Base-by-base conservation (phyloP, 1,284 basidiomycete species). In the Pseudozyma flocculosa region DNA sequence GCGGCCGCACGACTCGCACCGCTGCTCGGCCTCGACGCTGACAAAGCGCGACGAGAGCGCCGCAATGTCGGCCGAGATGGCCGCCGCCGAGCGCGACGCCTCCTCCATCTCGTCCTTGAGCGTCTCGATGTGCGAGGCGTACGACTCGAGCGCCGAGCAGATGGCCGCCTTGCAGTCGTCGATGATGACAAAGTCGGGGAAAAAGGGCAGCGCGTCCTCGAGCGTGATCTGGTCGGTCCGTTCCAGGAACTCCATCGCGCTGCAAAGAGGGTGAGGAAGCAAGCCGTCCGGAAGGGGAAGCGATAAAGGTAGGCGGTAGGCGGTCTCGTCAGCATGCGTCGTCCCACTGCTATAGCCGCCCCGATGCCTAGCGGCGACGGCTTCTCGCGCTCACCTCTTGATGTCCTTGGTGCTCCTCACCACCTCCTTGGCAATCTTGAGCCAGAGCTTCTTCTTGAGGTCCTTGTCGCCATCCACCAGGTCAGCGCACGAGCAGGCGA, bases 141-240 rank as follows among this genome's bases (percentile, higher is more conserved):
- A 98, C 4, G 88, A 88, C 78, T 98, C 95, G 56, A 99, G 82
- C 0, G 95, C 95, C 53, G 87, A 87, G 62, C 94, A 95, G 67
- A 98, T 98, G 80, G 98, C 93, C 69, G 94, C 90, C 79, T 98
- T 98, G 84, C 98, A 98, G 76, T 97, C 93, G 78, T 98, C 95
- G 69, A 99, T 97, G 61, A 98, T 91, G 14, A 94, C 92, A 79
- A 99, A 99, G 80, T 98, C 94, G 2, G 95, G 94, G 86, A 99
- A 98, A 86, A 97, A 98, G 2, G 95, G 95, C 22, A 99, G 81
- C 48, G 98, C 94, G 76, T 99, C 95, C 78, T 99, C 95, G 64
- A 99, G 94, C 80, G 96, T 94, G 74, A 99, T 85, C 24, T 97
- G 81, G 70, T 92, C 88, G 0, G 94, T 95, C 55, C 90, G 88